Evolutionary conservation across 2,329 filamentous ascomycete species (phyloP), one percentile per base, ranked within the genome.

Genomic region (Aureobasidium sp.): DNA sequence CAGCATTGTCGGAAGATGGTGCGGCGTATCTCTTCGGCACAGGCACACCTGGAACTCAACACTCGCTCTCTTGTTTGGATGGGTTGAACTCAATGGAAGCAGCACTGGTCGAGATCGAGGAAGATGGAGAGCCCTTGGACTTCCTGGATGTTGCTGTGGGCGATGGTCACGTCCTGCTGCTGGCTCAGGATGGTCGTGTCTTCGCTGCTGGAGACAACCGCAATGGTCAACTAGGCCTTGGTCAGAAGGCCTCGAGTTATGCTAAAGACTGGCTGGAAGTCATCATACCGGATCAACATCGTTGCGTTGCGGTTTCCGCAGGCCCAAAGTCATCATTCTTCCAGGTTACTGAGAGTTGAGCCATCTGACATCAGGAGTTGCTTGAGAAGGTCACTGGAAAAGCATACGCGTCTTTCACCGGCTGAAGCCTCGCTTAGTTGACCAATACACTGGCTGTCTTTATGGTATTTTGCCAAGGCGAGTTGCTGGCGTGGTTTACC

Each of bases 1-100:
- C 81, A 3, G 85, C 84, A 0, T 66, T 88, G 47, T 87, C 84
- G 0, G 73, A 77, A 11, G 82, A 81, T 2, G 76, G 80, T 36
- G 81, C 84, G 62, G 70, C 87, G 1, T 89, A 88, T 67, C 69
- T 82, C 29, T 89, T 86, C 86, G 86, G 86, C 7, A 62, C 64
- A n/a, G 55, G 32, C 6, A 66, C 60, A 29, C 69, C 70, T 10
- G 69, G 68, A 1, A 59, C 52, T 9, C 64, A 69, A 15, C 45
- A 64, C 9, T 45, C 47, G 3, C 66, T 72, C 10, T 37, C 59
- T 21, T 65, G 62, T 41, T 61, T 72, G n/a, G 34, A 48, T 4
- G 67, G 64, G n/a, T 54, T 61, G 3, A 64, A 63, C 13, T 54
- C 65, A 2, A 69, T 63, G 4, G 67, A 71, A 44, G 66, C 72